Percentiles rank a stretch among this genome's conserved stretches.
phyloP scores from a whole-genome alignment of 169 alveolate genomes.

The Ichthyophthirius multifiliis region DNA sequence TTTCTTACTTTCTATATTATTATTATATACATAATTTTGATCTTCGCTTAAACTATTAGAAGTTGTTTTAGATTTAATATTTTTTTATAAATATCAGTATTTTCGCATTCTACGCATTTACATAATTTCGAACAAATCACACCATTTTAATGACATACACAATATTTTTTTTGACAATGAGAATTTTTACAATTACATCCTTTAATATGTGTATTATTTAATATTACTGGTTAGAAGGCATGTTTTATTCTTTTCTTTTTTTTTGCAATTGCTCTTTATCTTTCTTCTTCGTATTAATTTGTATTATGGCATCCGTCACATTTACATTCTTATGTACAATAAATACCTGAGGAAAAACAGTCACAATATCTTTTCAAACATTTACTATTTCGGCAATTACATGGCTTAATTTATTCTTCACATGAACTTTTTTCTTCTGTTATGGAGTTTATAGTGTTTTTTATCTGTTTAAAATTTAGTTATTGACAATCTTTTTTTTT shows the following conservation, averaged over 20 bases:
- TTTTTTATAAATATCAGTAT: neutral
- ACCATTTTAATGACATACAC: constrained; percentile 27
- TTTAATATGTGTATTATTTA: neutral
- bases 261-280: constrained; percentile 22
- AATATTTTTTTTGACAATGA: constrained; percentile 33
- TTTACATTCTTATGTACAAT: constrained; percentile 23
- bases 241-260: constrained; percentile 27
- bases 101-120: constrained; percentile 13
- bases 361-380: constrained; percentile 36
- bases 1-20: too few relatives aligned
- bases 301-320: constrained; percentile 23
- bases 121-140: constrained; percentile 5
- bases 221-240: neutral
- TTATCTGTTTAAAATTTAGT: too few relatives aligned
- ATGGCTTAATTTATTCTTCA: constrained; percentile 12
- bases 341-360: constrained; percentile 24
- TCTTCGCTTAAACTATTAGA: too few relatives aligned
- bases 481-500: too few relatives aligned
- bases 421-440: neutral
- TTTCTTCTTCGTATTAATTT: neutral
- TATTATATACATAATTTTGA: too few relatives aligned
- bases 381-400: constrained; percentile 23
- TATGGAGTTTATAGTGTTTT: too few relatives aligned
- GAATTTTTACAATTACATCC: constrained; percentile 38
- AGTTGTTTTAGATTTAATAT: too few relatives aligned